Base-by-base conservation (phyloP, 2,329 filamentous ascomycete species). In the Beauveria sp. region DNA sequence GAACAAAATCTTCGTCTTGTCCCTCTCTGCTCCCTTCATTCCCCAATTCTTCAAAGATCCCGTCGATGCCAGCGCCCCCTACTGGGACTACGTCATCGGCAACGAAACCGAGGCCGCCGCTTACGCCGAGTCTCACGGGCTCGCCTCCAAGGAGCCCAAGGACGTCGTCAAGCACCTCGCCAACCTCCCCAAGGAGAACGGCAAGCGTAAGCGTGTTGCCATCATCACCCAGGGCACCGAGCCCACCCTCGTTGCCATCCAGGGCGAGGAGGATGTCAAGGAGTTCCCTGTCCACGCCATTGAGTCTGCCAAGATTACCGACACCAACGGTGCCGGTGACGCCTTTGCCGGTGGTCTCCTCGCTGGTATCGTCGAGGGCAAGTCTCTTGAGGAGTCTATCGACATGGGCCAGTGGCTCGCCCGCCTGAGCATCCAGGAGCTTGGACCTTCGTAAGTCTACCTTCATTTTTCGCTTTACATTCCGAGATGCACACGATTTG, bases 391-490 rank as follows among this genome's bases (percentile, higher is more conserved):
- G 69, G 85, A 87, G 67, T 84, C 84, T 71, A 83, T 99, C 69
- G 90, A 97, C 75, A 90, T 95, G 84, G 95, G 95, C 66, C 93
- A 97, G 79, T 99, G 95, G 95, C 85, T 99, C 67, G 95, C 95
- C 55, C 88, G 89, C 72, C 82, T 96, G 71, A 95, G 92, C 82
- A 93, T 99, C 75, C 88, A 93, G 80, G 93, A 98, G 79, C 82
- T 97, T 69, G 95, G 95, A 70, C 93, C 93, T 78, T 95, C 92
- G 89, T 98, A 88, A 83, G 90, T 89, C 22, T 31, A 56, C 12
- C n/a, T 66, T 46, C 54, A 22, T 43, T 53, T 22, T 9, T 61
- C 50, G 22, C 63, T 61, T 38, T 61, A 34, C 57, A 62, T 51
- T 34, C 6, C 22, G 24, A 48, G 18, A 60, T 43, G 34, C 10